Evolutionary conservation across 331 rosid species (phyloP).

Genomic region (Malus hybrid): DNA sequence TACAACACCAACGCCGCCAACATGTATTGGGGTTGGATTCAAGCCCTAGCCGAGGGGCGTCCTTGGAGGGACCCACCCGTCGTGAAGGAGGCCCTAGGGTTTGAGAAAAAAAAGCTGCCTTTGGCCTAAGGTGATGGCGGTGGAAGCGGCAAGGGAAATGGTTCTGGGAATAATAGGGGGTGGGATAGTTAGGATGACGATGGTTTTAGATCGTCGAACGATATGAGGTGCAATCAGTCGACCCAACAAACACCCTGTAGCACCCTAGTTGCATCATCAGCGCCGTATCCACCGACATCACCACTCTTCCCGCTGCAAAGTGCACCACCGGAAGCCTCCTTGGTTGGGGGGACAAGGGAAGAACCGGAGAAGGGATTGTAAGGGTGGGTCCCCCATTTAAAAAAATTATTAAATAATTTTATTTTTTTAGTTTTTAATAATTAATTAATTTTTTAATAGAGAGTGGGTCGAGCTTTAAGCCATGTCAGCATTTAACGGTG

Average conservation of each 20-base stretch:
- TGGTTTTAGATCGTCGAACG: conserved; percentile 44
- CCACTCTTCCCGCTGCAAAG: no score
- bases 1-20: conserved; percentile 81
- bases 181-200: conserved; percentile 96
- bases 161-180: conserved; percentile 20
- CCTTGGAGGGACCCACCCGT: conserved; percentile 91
- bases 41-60: conserved; percentile 80
- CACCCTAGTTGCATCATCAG: no score
- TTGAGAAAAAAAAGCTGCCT: conserved; percentile 58
- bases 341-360: no score
- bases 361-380: no score
- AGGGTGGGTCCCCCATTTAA: no score
- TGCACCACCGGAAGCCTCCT: no score
- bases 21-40: conserved; percentile 78
- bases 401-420: no score
- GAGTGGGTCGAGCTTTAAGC: no score
- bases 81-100: conserved; percentile 53
- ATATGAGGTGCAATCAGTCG: conserved; percentile 69
- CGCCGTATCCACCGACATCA: no score
- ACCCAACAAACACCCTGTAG: background rate
- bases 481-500: no score
- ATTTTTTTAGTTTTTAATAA: no score
- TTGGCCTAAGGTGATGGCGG: conserved; percentile 30
- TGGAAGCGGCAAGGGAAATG: conserved; percentile 13
- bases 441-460: no score